phyloP scores from a whole-genome alignment of 306 rosid genomes.

The Argentina anserina region DNA sequence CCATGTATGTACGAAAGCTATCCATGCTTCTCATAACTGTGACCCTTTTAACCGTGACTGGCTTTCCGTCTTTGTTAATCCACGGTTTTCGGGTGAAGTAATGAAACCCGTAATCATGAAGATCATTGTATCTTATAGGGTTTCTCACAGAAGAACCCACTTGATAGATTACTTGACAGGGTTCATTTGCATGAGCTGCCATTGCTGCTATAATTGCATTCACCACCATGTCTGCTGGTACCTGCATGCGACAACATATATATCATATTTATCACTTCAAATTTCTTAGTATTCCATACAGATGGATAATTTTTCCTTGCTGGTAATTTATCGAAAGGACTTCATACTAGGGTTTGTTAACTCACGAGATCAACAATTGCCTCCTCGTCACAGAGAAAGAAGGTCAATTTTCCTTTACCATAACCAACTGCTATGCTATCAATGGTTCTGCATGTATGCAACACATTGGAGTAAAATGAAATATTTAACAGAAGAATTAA shows the following conservation, averaged over 20 bases:
- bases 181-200: slow-evolving; percentile 50
- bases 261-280: neutral
- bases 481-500: neutral
- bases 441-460: slow-evolving; percentile 52
- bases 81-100: slow-evolving; percentile 64
- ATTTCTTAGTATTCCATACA: neutral
- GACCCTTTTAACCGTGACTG: slow-evolving; percentile 49
- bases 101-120: slow-evolving; percentile 42
- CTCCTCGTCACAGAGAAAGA: slow-evolving; percentile 45
- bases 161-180: slow-evolving; percentile 46
- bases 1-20: slow-evolving; percentile 64
- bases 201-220: slow-evolving; percentile 63
- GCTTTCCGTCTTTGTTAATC: slow-evolving; percentile 61
- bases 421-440: slow-evolving; percentile 66
- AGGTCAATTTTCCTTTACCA: slow-evolving; percentile 70
- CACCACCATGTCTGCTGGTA: slow-evolving; percentile 86
- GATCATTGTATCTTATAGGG: slow-evolving; percentile 23
- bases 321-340: neutral
- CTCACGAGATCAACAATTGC: slow-evolving; percentile 60
- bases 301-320: too few species aligned
- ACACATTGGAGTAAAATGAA: neutral
- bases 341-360: neutral
- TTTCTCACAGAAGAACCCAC: slow-evolving; percentile 65
- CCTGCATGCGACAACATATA: slow-evolving; percentile 38
- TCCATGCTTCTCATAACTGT: slow-evolving; percentile 45